Conservation (phyloP, 306 rosid genomes). For the Rubus parviflorus region DNA sequence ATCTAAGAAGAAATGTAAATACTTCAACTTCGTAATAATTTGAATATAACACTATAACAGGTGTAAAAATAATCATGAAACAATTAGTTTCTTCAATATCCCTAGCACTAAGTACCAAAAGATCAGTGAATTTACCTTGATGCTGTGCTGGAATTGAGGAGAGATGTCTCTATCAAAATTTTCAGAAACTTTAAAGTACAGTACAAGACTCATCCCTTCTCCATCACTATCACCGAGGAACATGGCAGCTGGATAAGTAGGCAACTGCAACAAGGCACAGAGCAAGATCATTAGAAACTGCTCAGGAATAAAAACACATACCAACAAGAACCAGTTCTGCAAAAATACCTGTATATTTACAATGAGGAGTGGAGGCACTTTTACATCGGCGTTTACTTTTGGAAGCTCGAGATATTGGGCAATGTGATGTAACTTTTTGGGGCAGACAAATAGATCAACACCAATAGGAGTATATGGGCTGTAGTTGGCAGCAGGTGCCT, state of each 20-base stretch:
- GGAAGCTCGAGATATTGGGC: conserved; percentile 91
- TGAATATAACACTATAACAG: background rate
- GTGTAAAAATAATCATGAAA: background rate
- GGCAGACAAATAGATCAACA: conserved; percentile 75
- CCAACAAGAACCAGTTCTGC: background rate
- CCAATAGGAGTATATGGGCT: conserved; percentile 89
- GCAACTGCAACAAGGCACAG: conserved; percentile 56
- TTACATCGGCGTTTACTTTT: conserved; percentile 44
- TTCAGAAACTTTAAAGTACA: conserved; percentile 73
- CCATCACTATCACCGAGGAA: conserved; percentile 90
- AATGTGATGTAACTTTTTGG: conserved; percentile 80
- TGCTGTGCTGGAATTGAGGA: conserved; percentile 73
- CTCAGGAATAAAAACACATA: background rate
- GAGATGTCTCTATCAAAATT: conserved; percentile 63
- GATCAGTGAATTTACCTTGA: conserved; percentile 49
- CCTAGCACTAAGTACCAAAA: background rate
- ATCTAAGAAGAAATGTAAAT: background rate
- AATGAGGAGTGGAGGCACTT: conserved; percentile 74
- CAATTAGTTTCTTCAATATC: background rate
- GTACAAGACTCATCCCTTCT: conserved; percentile 83
- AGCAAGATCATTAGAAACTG: conserved; percentile 24
- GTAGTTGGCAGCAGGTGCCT: conserved; percentile 64
- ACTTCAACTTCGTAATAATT: background rate
- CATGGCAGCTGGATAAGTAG: conserved; percentile 93
- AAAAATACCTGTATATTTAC: conserved; percentile 81